A percentile compares a stretch with the other conserved stretches of the same genome.
Evolutionary conservation across 345 rosid species (phyloP).

Genomic region (Eucalyptus caleyi): DNA sequence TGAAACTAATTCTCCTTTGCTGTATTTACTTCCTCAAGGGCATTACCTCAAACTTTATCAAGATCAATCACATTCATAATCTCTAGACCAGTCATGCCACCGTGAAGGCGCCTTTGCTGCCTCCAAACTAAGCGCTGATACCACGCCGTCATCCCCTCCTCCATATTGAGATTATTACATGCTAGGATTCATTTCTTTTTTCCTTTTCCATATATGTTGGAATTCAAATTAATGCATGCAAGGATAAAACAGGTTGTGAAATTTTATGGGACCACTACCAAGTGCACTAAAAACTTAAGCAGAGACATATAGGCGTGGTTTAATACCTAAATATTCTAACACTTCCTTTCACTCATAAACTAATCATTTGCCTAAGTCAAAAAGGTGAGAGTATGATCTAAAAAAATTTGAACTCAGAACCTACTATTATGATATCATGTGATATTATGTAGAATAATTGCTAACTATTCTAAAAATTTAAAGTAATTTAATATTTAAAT

Average conservation of each 20-base stretch:
- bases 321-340: no score
- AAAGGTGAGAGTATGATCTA: neutral
- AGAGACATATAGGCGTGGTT: accelerated
- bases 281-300: accelerated
- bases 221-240: neutral
- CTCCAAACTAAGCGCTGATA: neutral
- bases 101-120: neutral
- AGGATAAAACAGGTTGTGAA: neutral
- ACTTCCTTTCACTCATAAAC: accelerated
- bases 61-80: neutral
- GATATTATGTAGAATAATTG: accelerated
- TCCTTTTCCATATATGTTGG: neutral
- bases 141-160: neutral
- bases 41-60: neutral
- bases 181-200: neutral
- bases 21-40: neutral
- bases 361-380: accelerated
- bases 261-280: neutral
- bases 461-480: accelerated
- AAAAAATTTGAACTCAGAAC: accelerated
- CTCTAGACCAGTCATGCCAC: neutral
- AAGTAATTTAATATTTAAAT: neutral
- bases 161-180: neutral
- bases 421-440: accelerated
- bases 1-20: neutral